phyloP scores from a whole-genome alignment of 257 asterid species.

The Solanum ossicruentum region DNA sequence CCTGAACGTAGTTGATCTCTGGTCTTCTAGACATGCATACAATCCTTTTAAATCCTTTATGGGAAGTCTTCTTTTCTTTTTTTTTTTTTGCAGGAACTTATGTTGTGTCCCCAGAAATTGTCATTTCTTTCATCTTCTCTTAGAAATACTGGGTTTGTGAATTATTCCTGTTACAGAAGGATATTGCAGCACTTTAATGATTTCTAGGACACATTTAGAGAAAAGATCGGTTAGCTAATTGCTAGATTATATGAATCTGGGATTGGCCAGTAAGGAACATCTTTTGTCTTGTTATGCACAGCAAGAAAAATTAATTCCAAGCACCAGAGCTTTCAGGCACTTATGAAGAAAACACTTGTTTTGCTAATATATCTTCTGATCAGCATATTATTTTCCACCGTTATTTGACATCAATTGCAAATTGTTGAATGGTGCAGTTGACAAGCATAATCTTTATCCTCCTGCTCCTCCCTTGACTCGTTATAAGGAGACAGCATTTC shows the following conservation, averaged over 20 bases:
- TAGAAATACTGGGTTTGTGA: background rate
- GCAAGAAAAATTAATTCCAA: too few relatives aligned
- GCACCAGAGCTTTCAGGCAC: background rate
- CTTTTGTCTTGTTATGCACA: background rate
- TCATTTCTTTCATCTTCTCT: background rate
- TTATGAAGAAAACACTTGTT: background rate
- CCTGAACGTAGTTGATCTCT: background rate
- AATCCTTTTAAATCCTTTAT: background rate
- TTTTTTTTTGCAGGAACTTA: background rate
- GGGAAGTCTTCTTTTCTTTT: background rate
- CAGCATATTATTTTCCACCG: background rate
- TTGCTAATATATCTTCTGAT: background rate
- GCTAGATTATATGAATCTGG: background rate
- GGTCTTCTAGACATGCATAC: background rate
- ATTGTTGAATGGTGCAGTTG: constrained; percentile 46
- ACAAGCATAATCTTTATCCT: constrained; percentile 62
- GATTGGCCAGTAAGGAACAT: background rate
- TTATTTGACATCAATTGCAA: constrained; percentile 3
- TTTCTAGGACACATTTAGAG: background rate
- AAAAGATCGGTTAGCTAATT: background rate
- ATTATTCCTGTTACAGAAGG: background rate
- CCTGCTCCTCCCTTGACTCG: constrained; percentile 87
- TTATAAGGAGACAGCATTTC: constrained; percentile 76
- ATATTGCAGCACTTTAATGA: background rate
- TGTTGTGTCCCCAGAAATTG: background rate